Evolutionary conservation across 2,329 filamentous ascomycete genomes (phyloP).

Genomic region (Fulvia fulva): DNA sequence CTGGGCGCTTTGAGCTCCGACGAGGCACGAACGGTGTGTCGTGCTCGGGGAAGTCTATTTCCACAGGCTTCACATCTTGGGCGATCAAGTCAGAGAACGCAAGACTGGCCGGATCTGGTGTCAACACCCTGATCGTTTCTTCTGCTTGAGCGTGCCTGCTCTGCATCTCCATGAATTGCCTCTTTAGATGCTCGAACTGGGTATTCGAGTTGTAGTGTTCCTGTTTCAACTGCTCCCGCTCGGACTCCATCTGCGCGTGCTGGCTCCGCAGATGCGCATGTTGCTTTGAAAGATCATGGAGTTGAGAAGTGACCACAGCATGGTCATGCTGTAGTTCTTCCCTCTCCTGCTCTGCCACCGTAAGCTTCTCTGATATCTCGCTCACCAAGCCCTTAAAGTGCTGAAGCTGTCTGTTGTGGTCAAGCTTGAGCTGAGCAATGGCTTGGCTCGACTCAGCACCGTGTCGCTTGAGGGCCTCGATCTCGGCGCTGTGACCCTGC

Average conservation of each 20-base stretch:
- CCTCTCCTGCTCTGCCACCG: not conserved
- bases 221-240: not conserved
- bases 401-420: not conserved
- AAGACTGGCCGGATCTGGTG: slow-evolving; percentile 6
- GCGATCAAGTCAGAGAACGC: slow-evolving; percentile 21
- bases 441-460: not conserved
- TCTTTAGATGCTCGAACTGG: not conserved
- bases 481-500: not conserved
- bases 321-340: not conserved
- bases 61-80: slow-evolving; percentile 20
- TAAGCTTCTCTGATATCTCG: not conserved
- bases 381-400: not conserved
- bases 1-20: slow-evolving; percentile 21
- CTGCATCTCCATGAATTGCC: not conserved
- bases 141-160: not conserved
- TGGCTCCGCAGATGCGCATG: not conserved
- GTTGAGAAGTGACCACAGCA: not conserved
- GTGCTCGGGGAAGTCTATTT: slow-evolving; percentile 3
- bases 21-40: slow-evolving; percentile 9
- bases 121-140: not conserved
- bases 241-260: not conserved
- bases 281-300: not conserved
- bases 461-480: not conserved
- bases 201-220: not conserved
- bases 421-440: not conserved